These are phyloP conservation scores for Calophaca sinica DNA, from an alignment of 306 rosid genomes.

Conservation along the genomic window DNA sequence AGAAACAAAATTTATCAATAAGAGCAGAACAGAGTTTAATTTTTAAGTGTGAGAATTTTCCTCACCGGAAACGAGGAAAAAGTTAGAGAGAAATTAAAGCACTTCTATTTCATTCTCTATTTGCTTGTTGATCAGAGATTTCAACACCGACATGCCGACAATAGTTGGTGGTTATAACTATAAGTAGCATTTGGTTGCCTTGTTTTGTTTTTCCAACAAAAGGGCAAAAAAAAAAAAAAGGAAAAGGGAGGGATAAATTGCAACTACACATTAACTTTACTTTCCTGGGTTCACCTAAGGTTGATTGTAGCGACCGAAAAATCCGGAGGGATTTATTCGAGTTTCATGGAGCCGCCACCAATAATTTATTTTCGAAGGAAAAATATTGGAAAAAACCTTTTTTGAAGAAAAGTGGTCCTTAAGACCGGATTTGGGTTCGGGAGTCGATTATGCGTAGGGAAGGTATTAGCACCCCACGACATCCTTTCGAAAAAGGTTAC, in stretches of 20 bases:
- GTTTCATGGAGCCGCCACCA: no score
- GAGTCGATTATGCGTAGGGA: no score
- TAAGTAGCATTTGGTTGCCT: constrained; percentile 12
- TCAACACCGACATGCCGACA: constrained; percentile 34
- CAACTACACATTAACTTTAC: not conserved
- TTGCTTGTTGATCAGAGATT: constrained; percentile 2
- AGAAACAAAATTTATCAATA: not conserved
- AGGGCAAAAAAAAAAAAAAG: not conserved
- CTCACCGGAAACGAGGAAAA: not conserved
- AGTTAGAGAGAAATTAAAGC: not conserved
- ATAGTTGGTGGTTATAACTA: not conserved
- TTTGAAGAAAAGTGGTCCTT: no score
- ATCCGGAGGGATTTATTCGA: no score
- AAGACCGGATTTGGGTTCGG: no score
- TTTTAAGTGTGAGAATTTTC: not conserved
- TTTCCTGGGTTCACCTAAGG: no score
- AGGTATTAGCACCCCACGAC: no score
- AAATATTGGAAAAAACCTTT: no score
- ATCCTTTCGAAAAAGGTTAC: no score
- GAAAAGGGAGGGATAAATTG: not conserved
- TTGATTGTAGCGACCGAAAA: no score
- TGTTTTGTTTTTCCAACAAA: constrained; percentile 40
- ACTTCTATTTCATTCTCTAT: not conserved
- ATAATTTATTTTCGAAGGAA: no score
- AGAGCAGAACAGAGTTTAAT: not conserved